Evolutionary conservation across 106 monocot species (phyloP), one percentile per base, ranked within the genome.

Genomic region (Allium sativum): DNA sequence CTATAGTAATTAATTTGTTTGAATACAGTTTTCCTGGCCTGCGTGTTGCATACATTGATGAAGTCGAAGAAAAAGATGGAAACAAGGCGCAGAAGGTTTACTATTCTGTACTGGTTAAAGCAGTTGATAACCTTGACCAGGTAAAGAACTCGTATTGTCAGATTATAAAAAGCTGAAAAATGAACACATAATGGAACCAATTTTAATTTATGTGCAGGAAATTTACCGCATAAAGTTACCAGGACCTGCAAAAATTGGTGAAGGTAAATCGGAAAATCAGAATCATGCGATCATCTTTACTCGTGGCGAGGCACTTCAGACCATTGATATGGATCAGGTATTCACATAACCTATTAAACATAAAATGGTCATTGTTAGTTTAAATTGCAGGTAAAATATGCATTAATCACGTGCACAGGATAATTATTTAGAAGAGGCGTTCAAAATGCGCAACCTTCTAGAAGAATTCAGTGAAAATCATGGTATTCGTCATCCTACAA

Each of bases 321-420:
- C 96, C 20, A 96, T 96, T 82, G 96, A 96, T 74, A 96, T 96
- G 96, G 91, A 96, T 64, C 96, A 96, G 77, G 96, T 91, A 66
- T 54, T 18, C 40, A 9, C 7, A n/a, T 54, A 55, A 50, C 7
- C 21, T 3, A 13, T 67, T 15, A 54, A 13, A 10, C 56, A 56
- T 21, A 19, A 15, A 3, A 43, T 56, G 11, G 42, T 53, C n/a
- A 45, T 14, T 58, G 31, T 64, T 56, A 17, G 42, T 40, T 11
- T 31, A 31, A 31, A 40, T 18, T 15, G 54, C 45, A 3, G 5
- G 63, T 12, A 12, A 1, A 43, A 13, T 61, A 9, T 59, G 43
- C 31, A 40, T 6, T 60, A 42, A 44, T 41, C 48, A 52, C 31
- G 44, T 9, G 21, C 42, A 16, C 41, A 96, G 96, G 96, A 96